These are phyloP conservation scores for Collybiopsis luxurians DNA, from an alignment of 768 basidiomycete species.

Conservation along the genomic window DNA sequence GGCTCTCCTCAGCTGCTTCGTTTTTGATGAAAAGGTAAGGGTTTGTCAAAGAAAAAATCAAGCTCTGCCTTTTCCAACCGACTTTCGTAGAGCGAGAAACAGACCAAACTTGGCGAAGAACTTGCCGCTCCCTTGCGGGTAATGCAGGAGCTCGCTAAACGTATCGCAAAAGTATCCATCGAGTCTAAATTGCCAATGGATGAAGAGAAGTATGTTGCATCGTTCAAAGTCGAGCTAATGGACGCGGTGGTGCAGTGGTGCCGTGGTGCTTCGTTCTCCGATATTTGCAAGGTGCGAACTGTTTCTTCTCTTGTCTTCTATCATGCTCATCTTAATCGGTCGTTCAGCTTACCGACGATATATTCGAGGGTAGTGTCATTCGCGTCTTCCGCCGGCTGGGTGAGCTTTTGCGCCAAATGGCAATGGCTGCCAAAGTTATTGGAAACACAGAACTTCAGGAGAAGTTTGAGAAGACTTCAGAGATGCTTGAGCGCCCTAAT, in stretches of 20 bases:
- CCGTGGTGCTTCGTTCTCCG: slow-evolving; percentile 93
- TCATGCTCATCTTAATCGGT: slow-evolving; percentile 1
- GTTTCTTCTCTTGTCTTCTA: background rate
- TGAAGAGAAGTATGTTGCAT: slow-evolving; percentile 93
- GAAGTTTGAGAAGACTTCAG: slow-evolving; percentile 88
- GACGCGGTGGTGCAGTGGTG: slow-evolving; percentile 98
- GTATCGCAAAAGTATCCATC: slow-evolving; percentile 95
- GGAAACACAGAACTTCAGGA: slow-evolving; percentile 92
- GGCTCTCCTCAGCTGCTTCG: slow-evolving; percentile 94
- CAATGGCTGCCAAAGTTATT: slow-evolving; percentile 91
- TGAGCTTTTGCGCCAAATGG: slow-evolving; percentile 95
- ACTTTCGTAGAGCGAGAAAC: slow-evolving; percentile 70
- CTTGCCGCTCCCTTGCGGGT: slow-evolving; percentile 87
- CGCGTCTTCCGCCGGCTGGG: slow-evolving; percentile 93
- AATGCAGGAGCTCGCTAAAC: slow-evolving; percentile 93
- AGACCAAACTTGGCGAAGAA: slow-evolving; percentile 87
- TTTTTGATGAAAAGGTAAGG: slow-evolving; percentile 90
- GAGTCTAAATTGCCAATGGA: slow-evolving; percentile 88
- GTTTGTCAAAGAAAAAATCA: background rate
- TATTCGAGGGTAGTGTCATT: slow-evolving; percentile 96
- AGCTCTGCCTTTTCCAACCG: too few species aligned
- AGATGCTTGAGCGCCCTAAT: slow-evolving; percentile 92
- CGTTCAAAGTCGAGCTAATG: slow-evolving; percentile 99
- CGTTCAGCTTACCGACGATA: slow-evolving; percentile 87
- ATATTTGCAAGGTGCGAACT: slow-evolving; percentile 86